These are phyloP conservation scores for Alternaria metachromatica DNA, from an alignment of 2,329 filamentous ascomycete genomes.

Conservation along the genomic window DNA sequence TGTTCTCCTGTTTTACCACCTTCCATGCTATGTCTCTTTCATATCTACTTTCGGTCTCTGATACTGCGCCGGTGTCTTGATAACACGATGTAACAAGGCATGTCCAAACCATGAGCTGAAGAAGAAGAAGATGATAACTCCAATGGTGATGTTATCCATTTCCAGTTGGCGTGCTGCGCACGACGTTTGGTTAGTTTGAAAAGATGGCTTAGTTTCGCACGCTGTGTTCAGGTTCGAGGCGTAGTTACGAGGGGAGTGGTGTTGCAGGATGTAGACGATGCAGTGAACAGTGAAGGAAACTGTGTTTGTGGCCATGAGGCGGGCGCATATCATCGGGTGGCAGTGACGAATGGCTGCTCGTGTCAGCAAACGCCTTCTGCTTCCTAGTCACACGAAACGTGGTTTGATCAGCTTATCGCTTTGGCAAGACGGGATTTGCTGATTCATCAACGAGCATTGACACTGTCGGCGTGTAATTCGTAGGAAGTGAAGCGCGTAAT, in stretches of 20 bases:
- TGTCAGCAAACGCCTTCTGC: conserved; percentile 1
- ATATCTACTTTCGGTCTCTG: not conserved
- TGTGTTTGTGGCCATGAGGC: not conserved
- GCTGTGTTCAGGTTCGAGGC: not conserved
- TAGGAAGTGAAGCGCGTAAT: not conserved
- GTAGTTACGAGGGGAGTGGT: too few relatives aligned
- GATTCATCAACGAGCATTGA: accelerated
- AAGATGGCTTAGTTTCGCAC: not conserved
- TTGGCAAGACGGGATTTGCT: not conserved
- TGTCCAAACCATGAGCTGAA: conserved; percentile 16
- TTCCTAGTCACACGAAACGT: accelerated
- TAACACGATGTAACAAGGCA: conserved; percentile 16
- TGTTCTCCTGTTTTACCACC: not conserved
- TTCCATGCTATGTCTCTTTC: too few relatives aligned
- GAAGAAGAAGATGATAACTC: conserved; percentile 19
- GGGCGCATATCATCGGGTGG: not conserved
- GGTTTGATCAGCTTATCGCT: not conserved
- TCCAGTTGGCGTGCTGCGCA: not conserved
- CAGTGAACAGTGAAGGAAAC: not conserved
- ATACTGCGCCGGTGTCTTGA: conserved; percentile 22
- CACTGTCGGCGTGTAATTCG: not conserved
- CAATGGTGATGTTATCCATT: conserved; percentile 13
- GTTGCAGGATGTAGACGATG: too few relatives aligned
- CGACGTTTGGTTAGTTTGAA: accelerated
- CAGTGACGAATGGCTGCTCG: not conserved